Evolutionary conservation across 441 rosid species (phyloP).

Genomic region (Gossypium lobatum): DNA sequence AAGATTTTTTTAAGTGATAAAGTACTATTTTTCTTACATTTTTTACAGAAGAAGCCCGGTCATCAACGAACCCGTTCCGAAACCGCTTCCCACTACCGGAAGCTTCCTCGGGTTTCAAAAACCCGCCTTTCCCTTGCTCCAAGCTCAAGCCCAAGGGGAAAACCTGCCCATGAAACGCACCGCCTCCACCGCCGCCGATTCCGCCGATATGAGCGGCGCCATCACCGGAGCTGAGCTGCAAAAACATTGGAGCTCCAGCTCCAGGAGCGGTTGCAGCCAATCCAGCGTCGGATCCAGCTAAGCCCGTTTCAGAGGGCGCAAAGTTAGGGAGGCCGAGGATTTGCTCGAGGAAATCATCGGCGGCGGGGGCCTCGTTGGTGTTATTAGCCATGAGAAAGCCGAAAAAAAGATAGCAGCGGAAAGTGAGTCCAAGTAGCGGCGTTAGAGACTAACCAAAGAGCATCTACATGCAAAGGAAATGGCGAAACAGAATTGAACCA

Average conservation of each 20-base stretch:
- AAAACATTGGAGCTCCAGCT: slow-evolving; percentile 63
- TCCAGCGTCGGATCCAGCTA: slow-evolving; percentile 34
- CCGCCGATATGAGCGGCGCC: slow-evolving; percentile 40
- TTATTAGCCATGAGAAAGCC: slow-evolving; percentile 45
- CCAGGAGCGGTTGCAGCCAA: slow-evolving; percentile 25
- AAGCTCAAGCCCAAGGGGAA: slow-evolving; percentile 86
- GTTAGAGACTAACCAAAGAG: slow-evolving; percentile 13
- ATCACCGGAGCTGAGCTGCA: slow-evolving; percentile 79
- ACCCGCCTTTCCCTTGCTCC: slow-evolving; percentile 86
- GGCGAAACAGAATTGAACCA: background rate
- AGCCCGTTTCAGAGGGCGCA: slow-evolving; percentile 45
- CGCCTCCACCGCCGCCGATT: slow-evolving; percentile 53
- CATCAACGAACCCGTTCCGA: slow-evolving; percentile 57
- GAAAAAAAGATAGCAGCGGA: slow-evolving; percentile 6
- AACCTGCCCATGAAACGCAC: slow-evolving; percentile 57
- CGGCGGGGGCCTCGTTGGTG: slow-evolving; percentile 42
- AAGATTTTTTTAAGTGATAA: background rate
- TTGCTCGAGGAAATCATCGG: slow-evolving; percentile 90
- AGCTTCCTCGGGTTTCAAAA: slow-evolving; percentile 66
- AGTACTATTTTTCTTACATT: slow-evolving; percentile 42
- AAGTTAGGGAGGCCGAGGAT: slow-evolving; percentile 71
- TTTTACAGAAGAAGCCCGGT: slow-evolving; percentile 51
- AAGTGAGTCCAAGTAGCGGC: slow-evolving; percentile 7
- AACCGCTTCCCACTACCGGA: slow-evolving; percentile 73
- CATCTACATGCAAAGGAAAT: slow-evolving; percentile 28